Evolutionary conservation across 202 grass and related monocot species (phyloP).

Genomic region (Dendrocalamus latiflorus): DNA sequence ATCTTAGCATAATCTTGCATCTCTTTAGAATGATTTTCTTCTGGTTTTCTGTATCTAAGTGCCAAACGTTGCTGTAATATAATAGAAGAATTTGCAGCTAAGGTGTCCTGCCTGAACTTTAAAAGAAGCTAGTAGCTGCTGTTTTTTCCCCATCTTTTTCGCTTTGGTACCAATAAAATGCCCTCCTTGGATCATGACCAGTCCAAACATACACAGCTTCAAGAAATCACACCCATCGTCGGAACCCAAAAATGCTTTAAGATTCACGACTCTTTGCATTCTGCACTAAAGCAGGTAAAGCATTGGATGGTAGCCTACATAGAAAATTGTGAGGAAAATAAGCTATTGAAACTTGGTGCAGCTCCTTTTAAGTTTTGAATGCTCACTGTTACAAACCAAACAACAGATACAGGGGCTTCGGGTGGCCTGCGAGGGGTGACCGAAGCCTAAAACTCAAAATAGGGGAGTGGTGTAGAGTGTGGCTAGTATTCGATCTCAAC

Average conservation of each 20-base stretch:
- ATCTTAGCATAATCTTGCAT: conserved; percentile 24
- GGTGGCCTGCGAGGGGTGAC: too few relatives aligned
- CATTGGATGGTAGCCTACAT: conserved; percentile 40
- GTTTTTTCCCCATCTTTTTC: conserved; percentile 25
- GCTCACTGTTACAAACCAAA: too few relatives aligned
- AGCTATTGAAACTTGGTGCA: conserved; percentile 34
- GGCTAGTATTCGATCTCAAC: too few relatives aligned
- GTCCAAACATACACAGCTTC: conserved; percentile 10
- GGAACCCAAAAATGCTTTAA: conserved; percentile 34
- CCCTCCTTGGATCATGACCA: conserved; percentile 49
- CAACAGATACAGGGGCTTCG: too few relatives aligned
- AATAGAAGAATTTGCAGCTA: conserved; percentile 6
- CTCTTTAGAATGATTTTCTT: conserved; percentile 11
- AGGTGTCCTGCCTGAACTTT: conserved; percentile 24
- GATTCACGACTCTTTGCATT: conserved; percentile 37
- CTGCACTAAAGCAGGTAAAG: conserved; percentile 29
- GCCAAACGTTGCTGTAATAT: neutral
- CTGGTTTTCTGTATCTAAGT: conserved; percentile 27
- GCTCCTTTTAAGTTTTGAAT: conserved; percentile 54
- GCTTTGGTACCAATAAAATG: too few relatives aligned
- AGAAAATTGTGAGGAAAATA: conserved; percentile 41
- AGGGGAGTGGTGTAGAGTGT: too few relatives aligned
- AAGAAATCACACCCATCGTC: conserved; percentile 23
- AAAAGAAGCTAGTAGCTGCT: conserved; percentile 28
- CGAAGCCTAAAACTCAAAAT: too few relatives aligned